Percentiles rank a stretch among this genome's conserved stretches.
These are phyloP conservation scores for Cucurbita pepo DNA, from an alignment of 306 rosid genomes.

Conservation along the genomic window DNA sequence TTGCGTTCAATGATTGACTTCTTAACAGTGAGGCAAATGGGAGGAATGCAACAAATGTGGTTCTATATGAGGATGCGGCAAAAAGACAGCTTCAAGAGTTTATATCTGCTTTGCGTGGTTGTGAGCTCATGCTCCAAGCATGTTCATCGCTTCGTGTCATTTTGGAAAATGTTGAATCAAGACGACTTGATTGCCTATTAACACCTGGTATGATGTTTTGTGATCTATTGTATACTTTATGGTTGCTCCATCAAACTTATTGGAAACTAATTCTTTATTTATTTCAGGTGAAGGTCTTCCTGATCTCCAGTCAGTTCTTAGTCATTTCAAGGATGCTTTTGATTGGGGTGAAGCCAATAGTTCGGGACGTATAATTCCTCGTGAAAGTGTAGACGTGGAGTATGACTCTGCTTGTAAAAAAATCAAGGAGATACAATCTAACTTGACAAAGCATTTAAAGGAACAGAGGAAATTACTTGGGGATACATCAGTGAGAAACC, in stretches of 20 bases:
- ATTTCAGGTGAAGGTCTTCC: conserved; percentile 65
- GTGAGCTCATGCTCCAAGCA: conserved; percentile 67
- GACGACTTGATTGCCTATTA: conserved; percentile 50
- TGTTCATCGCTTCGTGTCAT: conserved; percentile 47
- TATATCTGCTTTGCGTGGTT: conserved; percentile 64
- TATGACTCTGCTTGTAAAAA: conserved; percentile 70
- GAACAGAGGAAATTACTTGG: conserved; percentile 58
- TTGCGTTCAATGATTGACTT: conserved; percentile 11
- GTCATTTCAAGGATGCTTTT: conserved; percentile 80
- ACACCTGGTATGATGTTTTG: conserved; percentile 45
- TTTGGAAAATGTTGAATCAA: conserved; percentile 46
- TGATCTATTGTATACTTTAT: neutral
- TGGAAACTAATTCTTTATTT: neutral
- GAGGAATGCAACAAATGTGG: conserved; percentile 73
- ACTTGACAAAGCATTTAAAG: conserved; percentile 42
- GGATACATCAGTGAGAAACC: conserved; percentile 39
- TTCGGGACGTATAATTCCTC: conserved; percentile 91
- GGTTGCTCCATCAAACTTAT: conserved; percentile 7
- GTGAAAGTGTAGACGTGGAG: conserved; percentile 60
- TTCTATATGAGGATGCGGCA: conserved; percentile 78
- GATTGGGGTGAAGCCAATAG: conserved; percentile 88
- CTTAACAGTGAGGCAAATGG: conserved; percentile 67
- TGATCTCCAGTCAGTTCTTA: conserved; percentile 33
- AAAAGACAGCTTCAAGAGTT: conserved; percentile 77
- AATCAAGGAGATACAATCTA: conserved; percentile 45